Percentiles rank a stretch among this genome's conserved stretches.
Conservation (phyloP, 768 basidiomycete species). For the Suillus subaureus region DNA sequence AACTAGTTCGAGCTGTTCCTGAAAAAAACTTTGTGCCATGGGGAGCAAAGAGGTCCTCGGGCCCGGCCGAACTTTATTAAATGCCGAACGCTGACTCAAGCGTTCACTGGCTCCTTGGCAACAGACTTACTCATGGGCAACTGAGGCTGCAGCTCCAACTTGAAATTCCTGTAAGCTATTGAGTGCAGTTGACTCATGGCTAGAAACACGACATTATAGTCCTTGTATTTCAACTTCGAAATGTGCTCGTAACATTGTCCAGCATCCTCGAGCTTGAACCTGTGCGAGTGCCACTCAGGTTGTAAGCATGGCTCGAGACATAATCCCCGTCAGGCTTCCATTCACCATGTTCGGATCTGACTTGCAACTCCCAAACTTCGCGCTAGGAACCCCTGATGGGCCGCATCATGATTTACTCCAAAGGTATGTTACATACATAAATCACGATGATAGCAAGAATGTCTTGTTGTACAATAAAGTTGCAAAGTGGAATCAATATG, state of each 20-base stretch:
- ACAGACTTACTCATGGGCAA: no score
- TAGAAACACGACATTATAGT: not conserved
- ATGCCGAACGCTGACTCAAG: no score
- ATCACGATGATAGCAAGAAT: not conserved
- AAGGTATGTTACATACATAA: not conserved
- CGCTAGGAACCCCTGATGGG: not conserved
- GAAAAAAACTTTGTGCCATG: no score
- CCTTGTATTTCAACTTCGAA: not conserved
- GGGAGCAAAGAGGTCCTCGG: no score
- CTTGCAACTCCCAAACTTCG: not conserved
- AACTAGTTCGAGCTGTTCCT: no score
- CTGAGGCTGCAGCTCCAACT: no score
- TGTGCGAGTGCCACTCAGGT: no score
- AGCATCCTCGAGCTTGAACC: not conserved
- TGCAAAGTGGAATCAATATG: not conserved
- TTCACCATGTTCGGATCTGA: not conserved
- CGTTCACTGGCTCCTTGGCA: no score
- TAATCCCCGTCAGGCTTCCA: not conserved
- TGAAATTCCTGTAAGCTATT: no score
- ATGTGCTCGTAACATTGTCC: not conserved
- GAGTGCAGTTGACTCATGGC: not conserved
- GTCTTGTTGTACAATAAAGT: not conserved
- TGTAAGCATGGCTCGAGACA: not conserved
- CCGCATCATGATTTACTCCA: no score
- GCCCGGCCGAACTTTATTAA: no score